Conservation (phyloP, 2,329 filamentous ascomycete species). For the Hyphodiscus sp. region DNA sequence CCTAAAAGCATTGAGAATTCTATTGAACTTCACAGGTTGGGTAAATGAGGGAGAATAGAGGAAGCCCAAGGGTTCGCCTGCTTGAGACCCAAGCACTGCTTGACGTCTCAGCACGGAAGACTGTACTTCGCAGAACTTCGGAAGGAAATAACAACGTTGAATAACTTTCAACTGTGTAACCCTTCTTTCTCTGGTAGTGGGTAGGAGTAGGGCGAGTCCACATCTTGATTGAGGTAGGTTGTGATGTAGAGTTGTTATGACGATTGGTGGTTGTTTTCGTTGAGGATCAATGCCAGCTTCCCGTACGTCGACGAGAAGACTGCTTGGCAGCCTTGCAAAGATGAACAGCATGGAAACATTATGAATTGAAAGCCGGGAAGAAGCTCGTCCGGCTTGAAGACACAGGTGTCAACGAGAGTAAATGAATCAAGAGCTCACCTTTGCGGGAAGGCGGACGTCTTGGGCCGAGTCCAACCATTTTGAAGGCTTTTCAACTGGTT, state of each 20-base stretch:
- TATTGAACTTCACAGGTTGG: not conserved
- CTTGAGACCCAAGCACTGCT: too few relatives aligned
- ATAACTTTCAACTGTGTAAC: not conserved
- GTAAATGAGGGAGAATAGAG: too few relatives aligned
- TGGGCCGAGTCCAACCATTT: constrained; percentile 59
- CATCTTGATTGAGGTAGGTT: not conserved
- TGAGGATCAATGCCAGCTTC: not conserved
- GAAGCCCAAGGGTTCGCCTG: too few relatives aligned
- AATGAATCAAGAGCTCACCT: constrained; percentile 48
- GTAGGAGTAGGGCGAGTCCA: not conserved
- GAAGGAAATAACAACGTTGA: not conserved
- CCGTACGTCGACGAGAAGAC: not conserved
- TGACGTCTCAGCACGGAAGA: too few relatives aligned
- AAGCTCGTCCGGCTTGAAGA: not conserved
- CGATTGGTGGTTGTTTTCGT: not conserved
- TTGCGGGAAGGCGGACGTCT: constrained; percentile 63
- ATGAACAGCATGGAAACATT: not conserved
- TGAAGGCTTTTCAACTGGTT: constrained; percentile 10
- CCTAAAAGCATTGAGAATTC: not conserved
- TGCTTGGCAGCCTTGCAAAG: not conserved
- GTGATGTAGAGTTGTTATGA: not conserved
- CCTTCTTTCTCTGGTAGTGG: not conserved
- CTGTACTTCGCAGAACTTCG: too few relatives aligned
- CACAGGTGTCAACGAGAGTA: not conserved
- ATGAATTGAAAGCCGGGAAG: not conserved